phyloP scores from a whole-genome alignment of 169 alveolate genomes.

The Eimeria zaria region DNA sequence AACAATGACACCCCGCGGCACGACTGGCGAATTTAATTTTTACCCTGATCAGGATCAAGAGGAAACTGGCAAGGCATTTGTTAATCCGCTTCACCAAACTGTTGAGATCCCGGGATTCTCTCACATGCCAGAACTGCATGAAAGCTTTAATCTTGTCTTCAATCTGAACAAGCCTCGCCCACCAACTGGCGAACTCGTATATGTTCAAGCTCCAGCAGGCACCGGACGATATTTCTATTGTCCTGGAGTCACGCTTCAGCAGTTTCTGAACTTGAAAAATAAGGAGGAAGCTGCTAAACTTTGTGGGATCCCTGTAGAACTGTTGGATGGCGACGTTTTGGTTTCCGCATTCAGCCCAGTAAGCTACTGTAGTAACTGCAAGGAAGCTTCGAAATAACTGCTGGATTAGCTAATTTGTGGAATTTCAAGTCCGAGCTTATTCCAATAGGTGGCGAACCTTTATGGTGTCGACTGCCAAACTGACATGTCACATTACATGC shows the following conservation, averaged over 20 bases:
- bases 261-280: constrained; percentile 35
- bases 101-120: constrained; percentile 66
- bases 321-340: constrained; percentile 27
- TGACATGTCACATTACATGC: background rate
- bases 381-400: background rate
- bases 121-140: constrained; percentile 14
- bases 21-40: constrained; percentile 47
- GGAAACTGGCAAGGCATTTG: constrained; percentile 47
- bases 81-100: constrained; percentile 5
- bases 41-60: constrained; percentile 65
- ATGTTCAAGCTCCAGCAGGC: constrained; percentile 72
- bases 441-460: background rate
- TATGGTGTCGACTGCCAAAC: background rate
- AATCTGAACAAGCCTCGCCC: constrained; percentile 29
- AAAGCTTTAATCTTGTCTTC: constrained; percentile 21
- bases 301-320: constrained; percentile 51
- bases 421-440: too few species aligned
- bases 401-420: background rate
- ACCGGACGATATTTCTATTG: constrained; percentile 51
- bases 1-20: constrained; percentile 23
- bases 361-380: background rate
- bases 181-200: constrained; percentile 34
- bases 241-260: constrained; percentile 30
- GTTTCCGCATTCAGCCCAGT: constrained; percentile 58
- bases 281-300: constrained; percentile 48